Percentiles rank a stretch among this genome's conserved stretches.
These are phyloP conservation scores for Pythium pectinolyticum DNA, from an alignment of 352 stramenopile species.

Conservation along the genomic window DNA sequence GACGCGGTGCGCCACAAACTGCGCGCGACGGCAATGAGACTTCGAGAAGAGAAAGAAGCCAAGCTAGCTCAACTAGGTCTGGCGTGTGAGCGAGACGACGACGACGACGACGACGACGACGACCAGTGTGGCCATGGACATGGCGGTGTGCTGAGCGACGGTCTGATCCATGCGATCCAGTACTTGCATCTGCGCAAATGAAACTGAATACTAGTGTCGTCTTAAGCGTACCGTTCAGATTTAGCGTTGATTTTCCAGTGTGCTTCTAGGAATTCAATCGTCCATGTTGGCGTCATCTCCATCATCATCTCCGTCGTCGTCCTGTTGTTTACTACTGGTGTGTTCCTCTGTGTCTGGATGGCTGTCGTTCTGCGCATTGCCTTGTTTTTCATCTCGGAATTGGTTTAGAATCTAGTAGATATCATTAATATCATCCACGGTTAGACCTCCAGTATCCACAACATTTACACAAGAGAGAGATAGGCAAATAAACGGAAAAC, in stretches of 20 bases:
- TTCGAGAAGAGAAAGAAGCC: slow-evolving; percentile 1
- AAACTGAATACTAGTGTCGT: background rate
- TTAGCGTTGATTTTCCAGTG: background rate
- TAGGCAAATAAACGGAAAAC: slow-evolving; percentile 9
- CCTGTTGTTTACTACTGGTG: background rate
- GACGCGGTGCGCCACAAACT: slow-evolving; percentile 1
- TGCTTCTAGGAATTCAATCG: slow-evolving; percentile 1
- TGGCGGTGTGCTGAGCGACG: background rate
- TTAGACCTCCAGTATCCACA: too few species aligned
- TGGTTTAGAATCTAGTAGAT: slow-evolving; percentile 27
- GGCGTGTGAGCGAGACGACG: too few species aligned
- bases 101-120: too few species aligned
- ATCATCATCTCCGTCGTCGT: slow-evolving; percentile 15
- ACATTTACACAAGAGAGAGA: too few species aligned
- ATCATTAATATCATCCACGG: too few species aligned
- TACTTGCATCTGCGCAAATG: slow-evolving; percentile 18
- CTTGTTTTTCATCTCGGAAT: slow-evolving; percentile 25
- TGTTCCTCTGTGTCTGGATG: background rate
- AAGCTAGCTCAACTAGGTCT: background rate
- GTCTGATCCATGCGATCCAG: slow-evolving; percentile 17
- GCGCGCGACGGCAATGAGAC: background rate
- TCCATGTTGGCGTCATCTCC: slow-evolving; percentile 16
- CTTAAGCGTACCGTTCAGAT: background rate
- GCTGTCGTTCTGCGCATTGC: background rate
- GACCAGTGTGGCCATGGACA: background rate